Percentiles rank a stretch among this genome's conserved stretches.
Conservation (phyloP, 1,139 yeast species). For the Yamadazyma triangularis region DNA sequence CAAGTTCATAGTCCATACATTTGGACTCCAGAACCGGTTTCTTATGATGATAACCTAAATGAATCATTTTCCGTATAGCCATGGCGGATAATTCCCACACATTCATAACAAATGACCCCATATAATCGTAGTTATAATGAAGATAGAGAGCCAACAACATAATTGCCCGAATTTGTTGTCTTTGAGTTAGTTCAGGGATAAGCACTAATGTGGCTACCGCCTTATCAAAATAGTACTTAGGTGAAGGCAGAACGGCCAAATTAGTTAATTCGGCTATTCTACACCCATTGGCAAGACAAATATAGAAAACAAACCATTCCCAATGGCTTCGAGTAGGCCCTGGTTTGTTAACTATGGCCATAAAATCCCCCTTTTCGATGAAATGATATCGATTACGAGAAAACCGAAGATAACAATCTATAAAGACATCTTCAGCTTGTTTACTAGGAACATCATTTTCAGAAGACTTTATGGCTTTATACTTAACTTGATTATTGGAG, state of each 20-base stretch:
- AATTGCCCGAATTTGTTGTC: slow-evolving; percentile 11
- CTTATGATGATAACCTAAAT: slow-evolving; percentile 10
- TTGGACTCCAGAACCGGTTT: slow-evolving; percentile 8
- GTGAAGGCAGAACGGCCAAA: slow-evolving; percentile 6
- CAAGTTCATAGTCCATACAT: slow-evolving; percentile 7
- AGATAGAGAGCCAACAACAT: slow-evolving; percentile 12
- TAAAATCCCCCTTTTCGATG: slow-evolving; percentile 8
- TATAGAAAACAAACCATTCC: slow-evolving; percentile 8
- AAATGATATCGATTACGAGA: slow-evolving; percentile 11
- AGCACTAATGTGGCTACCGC: slow-evolving; percentile 7
- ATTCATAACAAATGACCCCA: slow-evolving; percentile 10
- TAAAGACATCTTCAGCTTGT: slow-evolving; percentile 8
- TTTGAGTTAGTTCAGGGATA: slow-evolving; percentile 4
- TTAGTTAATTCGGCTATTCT: slow-evolving; percentile 10
- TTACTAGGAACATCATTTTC: slow-evolving; percentile 5
- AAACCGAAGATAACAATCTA: slow-evolving; percentile 9
- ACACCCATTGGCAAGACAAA: slow-evolving; percentile 11
- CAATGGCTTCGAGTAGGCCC: slow-evolving; percentile 6
- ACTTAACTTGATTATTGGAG: slow-evolving; percentile 4
- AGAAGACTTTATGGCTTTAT: too few relatives aligned
- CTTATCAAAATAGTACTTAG: slow-evolving; percentile 10
- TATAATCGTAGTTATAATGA: slow-evolving; percentile 9
- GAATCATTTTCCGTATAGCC: slow-evolving; percentile 10
- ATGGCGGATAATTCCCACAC: slow-evolving; percentile 13
- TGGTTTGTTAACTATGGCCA: slow-evolving; percentile 4